Evolutionary conservation across 495 filamentous ascomycete genomes (phyloP).

Genomic region (Hypoxylon subgilvum): DNA sequence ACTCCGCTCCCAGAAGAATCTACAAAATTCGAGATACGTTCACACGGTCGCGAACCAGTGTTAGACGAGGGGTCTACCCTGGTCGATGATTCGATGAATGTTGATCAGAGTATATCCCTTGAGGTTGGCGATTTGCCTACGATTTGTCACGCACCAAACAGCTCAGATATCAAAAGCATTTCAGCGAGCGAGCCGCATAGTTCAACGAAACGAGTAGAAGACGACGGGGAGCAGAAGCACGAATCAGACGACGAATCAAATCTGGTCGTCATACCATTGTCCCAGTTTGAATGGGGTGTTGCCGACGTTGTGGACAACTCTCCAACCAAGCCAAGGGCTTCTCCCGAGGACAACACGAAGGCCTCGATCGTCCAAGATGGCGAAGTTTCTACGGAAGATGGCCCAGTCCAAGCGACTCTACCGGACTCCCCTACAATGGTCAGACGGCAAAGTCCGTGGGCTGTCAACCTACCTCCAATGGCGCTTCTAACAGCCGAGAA

Average conservation of each 20-base stretch:
- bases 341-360: background rate
- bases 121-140: background rate
- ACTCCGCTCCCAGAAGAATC: background rate
- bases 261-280: slow-evolving; percentile 4
- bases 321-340: background rate
- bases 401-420: background rate
- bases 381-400: background rate
- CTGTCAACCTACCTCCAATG: slow-evolving; percentile 2
- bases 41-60: background rate
- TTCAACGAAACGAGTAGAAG: background rate
- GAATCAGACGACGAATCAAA: slow-evolving; percentile 14
- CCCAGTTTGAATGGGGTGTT: slow-evolving; percentile 14
- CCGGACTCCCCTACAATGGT: background rate
- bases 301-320: background rate
- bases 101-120: background rate
- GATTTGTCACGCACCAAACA: background rate
- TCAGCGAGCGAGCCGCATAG: background rate
- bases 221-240: background rate
- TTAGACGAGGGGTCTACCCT: slow-evolving; percentile 27
- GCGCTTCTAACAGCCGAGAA: slow-evolving; percentile 6
- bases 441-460: slow-evolving; percentile 7
- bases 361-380: background rate
- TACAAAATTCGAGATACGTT: background rate
- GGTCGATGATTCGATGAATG: slow-evolving; percentile 21
- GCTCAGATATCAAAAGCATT: background rate